Conservation (phyloP, 2,329 filamentous ascomycete genomes). For the Capronia epimyces region DNA sequence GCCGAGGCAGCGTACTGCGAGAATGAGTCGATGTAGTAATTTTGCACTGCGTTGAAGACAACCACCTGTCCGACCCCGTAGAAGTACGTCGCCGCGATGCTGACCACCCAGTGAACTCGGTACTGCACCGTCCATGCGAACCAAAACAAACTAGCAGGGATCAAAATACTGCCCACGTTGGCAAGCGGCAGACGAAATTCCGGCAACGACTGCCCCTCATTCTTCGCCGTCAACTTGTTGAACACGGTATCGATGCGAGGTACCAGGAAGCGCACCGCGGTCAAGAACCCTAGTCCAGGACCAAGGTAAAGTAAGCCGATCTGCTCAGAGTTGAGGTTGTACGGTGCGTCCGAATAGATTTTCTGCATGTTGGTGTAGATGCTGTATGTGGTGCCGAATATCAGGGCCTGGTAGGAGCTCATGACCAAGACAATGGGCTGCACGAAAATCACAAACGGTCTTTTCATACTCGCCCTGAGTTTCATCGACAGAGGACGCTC, state of each 20-base stretch:
- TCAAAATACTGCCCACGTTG: slow-evolving; percentile 39
- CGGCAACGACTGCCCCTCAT: slow-evolving; percentile 34
- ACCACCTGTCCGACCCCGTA: slow-evolving; percentile 50
- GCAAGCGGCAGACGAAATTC: slow-evolving; percentile 54
- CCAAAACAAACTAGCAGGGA: slow-evolving; percentile 44
- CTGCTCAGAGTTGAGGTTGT: slow-evolving; percentile 47
- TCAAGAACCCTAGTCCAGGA: slow-evolving; percentile 53
- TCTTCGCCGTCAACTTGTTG: slow-evolving; percentile 29
- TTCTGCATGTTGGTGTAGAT: slow-evolving; percentile 55
- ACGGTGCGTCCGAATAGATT: slow-evolving; percentile 46
- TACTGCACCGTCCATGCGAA: slow-evolving; percentile 50
- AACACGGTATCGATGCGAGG: slow-evolving; percentile 43
- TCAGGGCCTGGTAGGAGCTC: slow-evolving; percentile 48
- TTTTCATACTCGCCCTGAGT: slow-evolving; percentile 40
- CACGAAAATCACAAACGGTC: slow-evolving; percentile 51
- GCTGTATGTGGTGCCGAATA: slow-evolving; percentile 56
- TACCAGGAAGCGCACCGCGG: slow-evolving; percentile 44
- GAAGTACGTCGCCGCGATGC: slow-evolving; percentile 34
- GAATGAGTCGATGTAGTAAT: slow-evolving; percentile 41
- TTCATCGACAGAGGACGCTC: slow-evolving; percentile 20
- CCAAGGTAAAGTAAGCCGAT: slow-evolving; percentile 57
- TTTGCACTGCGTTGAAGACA: slow-evolving; percentile 50
- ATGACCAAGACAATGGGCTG: slow-evolving; percentile 56
- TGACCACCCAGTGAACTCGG: slow-evolving; percentile 47
- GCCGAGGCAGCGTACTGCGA: slow-evolving; percentile 45